Evolutionary conservation across 176 grass and related monocot species (phyloP).

Genomic region (Rhynchospora tenuis): DNA sequence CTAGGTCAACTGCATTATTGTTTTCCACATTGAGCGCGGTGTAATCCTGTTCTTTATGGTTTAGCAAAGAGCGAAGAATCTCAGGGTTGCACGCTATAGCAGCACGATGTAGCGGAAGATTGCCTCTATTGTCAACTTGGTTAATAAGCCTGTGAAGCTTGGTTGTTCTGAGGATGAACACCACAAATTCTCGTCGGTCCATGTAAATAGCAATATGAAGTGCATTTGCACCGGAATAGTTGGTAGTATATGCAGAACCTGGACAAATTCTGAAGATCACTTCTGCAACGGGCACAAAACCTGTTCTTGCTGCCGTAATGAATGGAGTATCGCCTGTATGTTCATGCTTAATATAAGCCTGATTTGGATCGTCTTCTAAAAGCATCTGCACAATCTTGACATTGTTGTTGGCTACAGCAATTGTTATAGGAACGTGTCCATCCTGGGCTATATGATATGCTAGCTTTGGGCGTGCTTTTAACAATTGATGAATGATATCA

Average conservation of each 20-base stretch:
- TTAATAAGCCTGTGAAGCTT: not conserved
- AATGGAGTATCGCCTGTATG: not conserved
- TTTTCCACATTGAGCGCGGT: too few relatives aligned
- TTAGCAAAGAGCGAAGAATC: not conserved
- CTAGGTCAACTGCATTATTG: too few relatives aligned
- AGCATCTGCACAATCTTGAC: not conserved
- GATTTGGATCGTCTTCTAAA: not conserved
- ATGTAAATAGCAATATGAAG: not conserved
- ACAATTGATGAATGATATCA: too few relatives aligned
- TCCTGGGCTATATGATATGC: not conserved
- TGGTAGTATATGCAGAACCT: not conserved
- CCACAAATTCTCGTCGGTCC: not conserved
- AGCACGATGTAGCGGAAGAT: not conserved
- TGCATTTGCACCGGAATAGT: not conserved
- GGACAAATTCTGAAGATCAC: not conserved
- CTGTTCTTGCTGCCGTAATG: not conserved
- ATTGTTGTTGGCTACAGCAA: not conserved
- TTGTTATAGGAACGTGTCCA: not conserved
- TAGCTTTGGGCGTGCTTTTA: not conserved
- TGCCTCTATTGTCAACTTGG: not conserved
- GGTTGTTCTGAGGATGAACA: not conserved
- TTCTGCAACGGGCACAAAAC: not conserved
- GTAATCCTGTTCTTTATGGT: too few relatives aligned
- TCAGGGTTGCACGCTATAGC: not conserved
- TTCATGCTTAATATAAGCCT: not conserved